Percentiles rank a stretch among this genome's conserved stretches.
Evolutionary conservation across 2,329 filamentous ascomycete genomes (phyloP).

Genomic region (Cladosporium sp.): DNA sequence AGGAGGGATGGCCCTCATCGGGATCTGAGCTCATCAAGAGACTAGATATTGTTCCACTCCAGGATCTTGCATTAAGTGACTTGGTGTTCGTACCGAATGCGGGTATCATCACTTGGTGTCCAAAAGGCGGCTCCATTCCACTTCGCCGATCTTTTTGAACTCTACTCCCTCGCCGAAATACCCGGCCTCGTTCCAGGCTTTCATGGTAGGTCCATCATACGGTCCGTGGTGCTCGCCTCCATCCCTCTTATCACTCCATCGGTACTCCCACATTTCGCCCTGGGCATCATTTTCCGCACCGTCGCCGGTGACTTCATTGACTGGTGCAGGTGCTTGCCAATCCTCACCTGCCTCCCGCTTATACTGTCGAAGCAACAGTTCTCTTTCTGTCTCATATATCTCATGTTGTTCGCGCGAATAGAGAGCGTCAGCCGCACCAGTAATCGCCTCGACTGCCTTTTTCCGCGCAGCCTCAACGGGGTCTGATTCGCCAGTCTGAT

Average conservation of each 20-base stretch:
- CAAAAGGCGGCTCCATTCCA: constrained; percentile 38
- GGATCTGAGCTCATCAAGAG: no score
- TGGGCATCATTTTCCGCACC: neutral
- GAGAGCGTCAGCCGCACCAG: constrained; percentile 81
- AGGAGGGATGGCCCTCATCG: no score
- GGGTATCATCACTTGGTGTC: constrained; percentile 26
- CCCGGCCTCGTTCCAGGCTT: constrained; percentile 81
- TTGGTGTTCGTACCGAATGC: no score
- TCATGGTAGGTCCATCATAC: constrained; percentile 79
- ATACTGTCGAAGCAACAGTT: constrained; percentile 76
- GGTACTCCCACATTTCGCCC: constrained; percentile 71
- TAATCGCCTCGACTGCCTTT: constrained; percentile 72
- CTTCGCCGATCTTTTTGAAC: constrained; percentile 38
- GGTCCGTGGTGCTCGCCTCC: constrained; percentile 75
- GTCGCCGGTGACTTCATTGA: constrained; percentile 12
- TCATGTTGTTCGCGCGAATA: constrained; percentile 76
- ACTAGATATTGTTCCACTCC: no score
- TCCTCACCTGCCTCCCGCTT: constrained; percentile 77
- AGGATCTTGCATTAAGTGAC: no score
- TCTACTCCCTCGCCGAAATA: constrained; percentile 88
- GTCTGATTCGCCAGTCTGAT: constrained; percentile 39
- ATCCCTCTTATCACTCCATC: constrained; percentile 85
- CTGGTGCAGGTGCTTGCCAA: constrained; percentile 53
- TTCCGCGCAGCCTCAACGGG: constrained; percentile 64
- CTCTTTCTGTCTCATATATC: constrained; percentile 86